Evolutionary conservation across 2,329 filamentous ascomycete genomes (phyloP).

Genomic region (Colletotrichum paranaense): DNA sequence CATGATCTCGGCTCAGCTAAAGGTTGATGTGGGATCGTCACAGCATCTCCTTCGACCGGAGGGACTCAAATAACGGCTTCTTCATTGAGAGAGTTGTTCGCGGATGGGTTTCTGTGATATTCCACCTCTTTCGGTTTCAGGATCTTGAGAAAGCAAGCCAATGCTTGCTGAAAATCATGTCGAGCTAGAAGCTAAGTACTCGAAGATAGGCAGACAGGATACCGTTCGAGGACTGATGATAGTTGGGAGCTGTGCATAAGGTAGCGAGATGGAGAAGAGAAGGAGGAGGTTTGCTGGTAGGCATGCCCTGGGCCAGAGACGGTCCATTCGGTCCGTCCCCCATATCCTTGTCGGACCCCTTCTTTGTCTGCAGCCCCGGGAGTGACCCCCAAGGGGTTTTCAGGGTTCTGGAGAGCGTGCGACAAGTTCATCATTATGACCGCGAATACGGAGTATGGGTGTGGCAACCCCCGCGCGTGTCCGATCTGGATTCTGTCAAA

Average conservation of each 20-base stretch:
- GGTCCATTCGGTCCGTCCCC: neutral
- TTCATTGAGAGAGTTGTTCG: neutral
- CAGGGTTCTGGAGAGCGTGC: neutral
- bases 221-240: neutral
- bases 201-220: too few species aligned
- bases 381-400: neutral
- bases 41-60: neutral
- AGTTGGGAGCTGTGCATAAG: neutral
- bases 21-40: constrained; percentile 1
- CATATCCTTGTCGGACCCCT: neutral
- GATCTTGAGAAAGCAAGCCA: neutral
- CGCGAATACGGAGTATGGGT: neutral
- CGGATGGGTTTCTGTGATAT: neutral
- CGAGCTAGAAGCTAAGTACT: neutral
- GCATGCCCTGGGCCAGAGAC: neutral
- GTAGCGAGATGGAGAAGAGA: neutral
- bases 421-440: constrained; percentile 4
- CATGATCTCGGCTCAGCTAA: constrained; percentile 21
- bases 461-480: neutral
- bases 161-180: neutral
- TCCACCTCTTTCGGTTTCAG: neutral
- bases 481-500: constrained; percentile 32
- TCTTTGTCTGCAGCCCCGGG: neutral
- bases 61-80: neutral
- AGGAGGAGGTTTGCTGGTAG: neutral